Conservation (phyloP, 2,329 filamentous ascomycete species). For the Sclerotinia borealis region DNA sequence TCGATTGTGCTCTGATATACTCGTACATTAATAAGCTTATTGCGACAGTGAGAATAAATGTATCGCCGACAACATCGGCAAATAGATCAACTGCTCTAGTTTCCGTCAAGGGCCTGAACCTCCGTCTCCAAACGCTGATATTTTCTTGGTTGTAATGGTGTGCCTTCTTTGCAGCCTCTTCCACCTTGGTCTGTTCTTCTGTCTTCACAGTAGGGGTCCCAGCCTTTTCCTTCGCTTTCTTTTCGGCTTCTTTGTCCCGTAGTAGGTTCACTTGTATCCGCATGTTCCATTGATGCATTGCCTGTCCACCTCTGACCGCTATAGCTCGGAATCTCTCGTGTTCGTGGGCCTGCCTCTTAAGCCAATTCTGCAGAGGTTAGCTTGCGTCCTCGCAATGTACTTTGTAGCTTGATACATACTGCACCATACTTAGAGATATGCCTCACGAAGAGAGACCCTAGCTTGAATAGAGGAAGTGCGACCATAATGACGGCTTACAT, state of each 20-base stretch:
- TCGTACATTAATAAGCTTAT: conserved; percentile 54
- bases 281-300: conserved; percentile 63
- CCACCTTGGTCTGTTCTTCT: conserved; percentile 50
- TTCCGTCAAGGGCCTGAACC: conserved; percentile 58
- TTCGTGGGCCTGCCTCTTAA: conserved; percentile 60
- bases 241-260: conserved; percentile 51
- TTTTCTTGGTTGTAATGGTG: conserved; percentile 27
- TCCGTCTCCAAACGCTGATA: conserved; percentile 54
- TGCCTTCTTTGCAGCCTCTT: conserved; percentile 41
- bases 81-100: conserved; percentile 61
- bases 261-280: conserved; percentile 53
- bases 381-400: not conserved
- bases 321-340: conserved; percentile 55
- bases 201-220: conserved; percentile 61
- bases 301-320: conserved; percentile 56
- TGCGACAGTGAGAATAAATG: conserved; percentile 56
- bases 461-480: conserved; percentile 61
- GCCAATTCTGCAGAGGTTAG: conserved; percentile 48
- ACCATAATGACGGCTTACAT: conserved; percentile 43
- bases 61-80: conserved; percentile 58
- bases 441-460: conserved; percentile 56
- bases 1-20: conserved; percentile 52
- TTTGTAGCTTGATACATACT: conserved; percentile 39
- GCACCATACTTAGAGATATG: conserved; percentile 65
- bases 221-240: conserved; percentile 54